Evolutionary conservation across 2,329 filamentous ascomycete species (phyloP).

Genomic region (Aspergillus aculeatinus): DNA sequence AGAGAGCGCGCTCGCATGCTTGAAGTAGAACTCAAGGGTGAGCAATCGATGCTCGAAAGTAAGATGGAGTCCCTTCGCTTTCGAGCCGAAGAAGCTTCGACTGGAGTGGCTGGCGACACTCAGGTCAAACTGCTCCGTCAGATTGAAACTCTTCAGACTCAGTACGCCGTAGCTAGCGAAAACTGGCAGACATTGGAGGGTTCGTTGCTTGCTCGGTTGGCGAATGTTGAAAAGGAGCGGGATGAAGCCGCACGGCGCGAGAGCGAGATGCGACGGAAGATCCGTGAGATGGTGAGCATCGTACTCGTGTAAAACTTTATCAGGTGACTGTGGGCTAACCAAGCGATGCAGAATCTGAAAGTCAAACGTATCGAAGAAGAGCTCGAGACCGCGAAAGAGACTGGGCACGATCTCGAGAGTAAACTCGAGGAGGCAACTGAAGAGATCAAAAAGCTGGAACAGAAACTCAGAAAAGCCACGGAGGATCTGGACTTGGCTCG

Average conservation of each 20-base stretch:
- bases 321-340: slow-evolving; percentile 6
- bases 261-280: slow-evolving; percentile 83
- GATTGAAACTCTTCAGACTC: slow-evolving; percentile 91
- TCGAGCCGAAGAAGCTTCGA: slow-evolving; percentile 84
- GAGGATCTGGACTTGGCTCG: slow-evolving; percentile 60
- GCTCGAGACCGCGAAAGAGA: slow-evolving; percentile 62
- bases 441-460: slow-evolving; percentile 51
- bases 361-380: slow-evolving; percentile 75
- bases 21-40: slow-evolving; percentile 77
- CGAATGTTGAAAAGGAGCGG: slow-evolving; percentile 81
- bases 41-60: slow-evolving; percentile 74
- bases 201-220: slow-evolving; percentile 73
- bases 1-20: slow-evolving; percentile 66
- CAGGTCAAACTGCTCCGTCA: slow-evolving; percentile 89
- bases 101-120: slow-evolving; percentile 74
- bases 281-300: slow-evolving; percentile 72
- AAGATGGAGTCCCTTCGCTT: slow-evolving; percentile 85
- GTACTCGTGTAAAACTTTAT: neutral
- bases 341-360: slow-evolving; percentile 58
- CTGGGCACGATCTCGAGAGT: slow-evolving; percentile 47
- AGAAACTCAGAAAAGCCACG: slow-evolving; percentile 52
- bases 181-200: slow-evolving; percentile 98
- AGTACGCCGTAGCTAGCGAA: slow-evolving; percentile 89
- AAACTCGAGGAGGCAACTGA: slow-evolving; percentile 64
- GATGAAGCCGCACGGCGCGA: slow-evolving; percentile 83